A percentile compares a stretch with the other conserved stretches of the same genome.
These are phyloP conservation scores for Turnera subulata DNA, from an alignment of 345 rosid genomes.

Conservation along the genomic window DNA sequence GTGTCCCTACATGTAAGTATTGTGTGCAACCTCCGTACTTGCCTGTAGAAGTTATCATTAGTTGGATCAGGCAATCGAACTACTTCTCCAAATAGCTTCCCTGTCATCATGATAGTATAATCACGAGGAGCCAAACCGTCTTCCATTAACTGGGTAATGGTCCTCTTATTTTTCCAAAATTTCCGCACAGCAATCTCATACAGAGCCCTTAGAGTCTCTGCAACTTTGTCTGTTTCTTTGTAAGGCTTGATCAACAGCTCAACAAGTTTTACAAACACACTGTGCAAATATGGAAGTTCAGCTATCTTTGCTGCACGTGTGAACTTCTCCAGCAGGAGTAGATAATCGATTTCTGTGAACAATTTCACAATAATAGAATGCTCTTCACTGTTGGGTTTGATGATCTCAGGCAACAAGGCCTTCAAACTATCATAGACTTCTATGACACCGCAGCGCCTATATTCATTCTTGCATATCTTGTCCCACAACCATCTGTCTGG, in stretches of 20 bases:
- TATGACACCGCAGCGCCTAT: conserved; percentile 73
- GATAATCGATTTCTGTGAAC: conserved; percentile 62
- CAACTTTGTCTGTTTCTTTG: conserved; percentile 48
- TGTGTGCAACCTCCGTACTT: conserved; percentile 56
- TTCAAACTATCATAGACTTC: conserved; percentile 74
- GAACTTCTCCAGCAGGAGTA: conserved; percentile 52
- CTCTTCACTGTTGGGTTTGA: conserved; percentile 59
- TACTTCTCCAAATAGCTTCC: no score
- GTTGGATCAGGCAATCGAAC: no score
- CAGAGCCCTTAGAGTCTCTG: conserved; percentile 67
- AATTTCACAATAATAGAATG: conserved; percentile 51
- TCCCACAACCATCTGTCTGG: no score
- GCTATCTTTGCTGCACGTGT: conserved; percentile 62
- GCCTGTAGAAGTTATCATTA: background rate
- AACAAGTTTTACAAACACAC: conserved; percentile 52
- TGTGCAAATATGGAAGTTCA: conserved; percentile 52
- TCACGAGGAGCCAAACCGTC: no score
- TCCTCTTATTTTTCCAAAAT: no score
- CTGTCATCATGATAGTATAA: no score
- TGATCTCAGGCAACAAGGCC: conserved; percentile 57
- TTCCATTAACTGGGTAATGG: no score
- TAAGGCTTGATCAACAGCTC: conserved; percentile 44
- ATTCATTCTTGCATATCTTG: no score
- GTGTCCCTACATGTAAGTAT: conserved; percentile 66
- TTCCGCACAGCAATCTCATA: conserved; percentile 38